Base-by-base conservation (phyloP, 208 protist genomes). In the Leishmania tarentolae region DNA sequence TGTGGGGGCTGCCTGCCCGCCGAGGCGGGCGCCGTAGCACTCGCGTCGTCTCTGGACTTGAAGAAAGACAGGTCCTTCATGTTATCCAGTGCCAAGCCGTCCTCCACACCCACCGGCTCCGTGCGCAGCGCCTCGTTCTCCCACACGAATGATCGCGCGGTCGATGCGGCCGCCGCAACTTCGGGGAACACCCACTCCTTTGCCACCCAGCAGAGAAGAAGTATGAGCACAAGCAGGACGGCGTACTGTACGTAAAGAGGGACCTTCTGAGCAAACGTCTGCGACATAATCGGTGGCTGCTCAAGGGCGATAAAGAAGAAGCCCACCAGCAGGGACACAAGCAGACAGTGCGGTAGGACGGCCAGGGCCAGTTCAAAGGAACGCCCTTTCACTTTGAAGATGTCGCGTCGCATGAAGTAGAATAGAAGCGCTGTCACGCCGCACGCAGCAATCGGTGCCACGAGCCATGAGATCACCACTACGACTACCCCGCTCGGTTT, bases 251-350 rank as follows among this genome's bases (percentile, higher is more conserved):
- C 70, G 63, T 81, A 68, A 3, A 93, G 63, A 4, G 92, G 89
- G 28, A 94, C 65, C 69, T 89, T 91, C 50, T 59, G 73, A 21
- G 90, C 88, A 59, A 96, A 59, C 21, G 83, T 89, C 65, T 89
- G 79, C 19, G 89, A 85, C 84, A 97, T 86, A 76, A 97, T 86
- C 19, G 93, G 90, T 42, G 93, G 93, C 75, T 83, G 65, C 75
- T 94, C 93, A 76, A 97, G 94, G 31, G 92, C n/a, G 28, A 97
- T 79, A 78, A 97, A 95, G 63, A 86, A 85, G 61, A 88, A 87
- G 70, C 95, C 90, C 31, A 97, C 87, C 17, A 95, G 76, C 24
- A 97, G 81, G 8, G 92, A 97, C 24, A 87, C 69, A 24, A 78
- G 74, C 11, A 97, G 84, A 82, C 91, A 95, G 83, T 93, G 94